A percentile compares a stretch with the other conserved stretches of the same genome.
Conservation (phyloP, 2,329 filamentous ascomycete genomes). For the Penicillium decumbens region DNA sequence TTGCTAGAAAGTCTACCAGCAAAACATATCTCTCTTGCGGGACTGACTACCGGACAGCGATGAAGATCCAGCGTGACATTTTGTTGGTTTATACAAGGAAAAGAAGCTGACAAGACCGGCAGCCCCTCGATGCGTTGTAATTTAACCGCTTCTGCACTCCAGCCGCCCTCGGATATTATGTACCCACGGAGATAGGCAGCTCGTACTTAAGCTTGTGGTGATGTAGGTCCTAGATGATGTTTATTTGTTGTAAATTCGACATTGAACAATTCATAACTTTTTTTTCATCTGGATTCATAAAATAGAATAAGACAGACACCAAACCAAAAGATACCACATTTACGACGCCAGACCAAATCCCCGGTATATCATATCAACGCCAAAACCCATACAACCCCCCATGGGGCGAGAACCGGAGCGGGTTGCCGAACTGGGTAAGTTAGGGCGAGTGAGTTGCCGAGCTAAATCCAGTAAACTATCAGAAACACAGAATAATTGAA, state of each 20-base stretch:
- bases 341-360: slow-evolving; percentile 14
- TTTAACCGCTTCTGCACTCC: too few relatives aligned
- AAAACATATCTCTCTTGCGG: too few relatives aligned
- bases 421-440: slow-evolving; percentile 20
- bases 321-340: neutral
- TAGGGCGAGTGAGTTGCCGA: slow-evolving; percentile 13
- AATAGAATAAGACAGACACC: neutral
- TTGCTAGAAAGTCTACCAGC: too few relatives aligned
- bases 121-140: too few relatives aligned
- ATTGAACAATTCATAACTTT: neutral
- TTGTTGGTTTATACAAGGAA: too few relatives aligned
- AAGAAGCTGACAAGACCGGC: too few relatives aligned
- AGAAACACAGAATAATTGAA: slow-evolving; percentile 4
- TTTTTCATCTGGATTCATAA: neutral
- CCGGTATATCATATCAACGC: slow-evolving; percentile 10
- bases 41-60: too few relatives aligned
- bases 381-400: slow-evolving; percentile 11
- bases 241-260: neutral
- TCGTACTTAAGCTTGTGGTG: neutral
- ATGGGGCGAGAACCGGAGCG: slow-evolving; percentile 14
- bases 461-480: slow-evolving; percentile 20
- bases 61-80: too few relatives aligned
- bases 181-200: neutral
- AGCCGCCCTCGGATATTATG: too few relatives aligned
- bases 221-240: neutral